These are phyloP conservation scores for Eucalyptus fibrosa DNA, from an alignment of 345 rosid genomes.

Conservation along the genomic window DNA sequence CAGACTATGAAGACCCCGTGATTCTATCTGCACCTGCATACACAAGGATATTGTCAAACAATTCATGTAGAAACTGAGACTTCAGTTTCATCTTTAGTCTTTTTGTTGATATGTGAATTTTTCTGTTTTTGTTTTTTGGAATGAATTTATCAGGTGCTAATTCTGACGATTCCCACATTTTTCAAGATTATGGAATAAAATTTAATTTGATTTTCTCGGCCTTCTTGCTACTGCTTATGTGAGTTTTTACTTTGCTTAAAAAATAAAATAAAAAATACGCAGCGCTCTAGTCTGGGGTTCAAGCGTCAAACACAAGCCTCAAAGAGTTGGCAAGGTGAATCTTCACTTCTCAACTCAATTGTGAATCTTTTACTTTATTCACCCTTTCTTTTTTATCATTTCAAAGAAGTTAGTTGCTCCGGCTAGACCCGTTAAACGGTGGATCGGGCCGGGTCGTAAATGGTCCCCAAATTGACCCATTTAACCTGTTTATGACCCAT, in stretches of 20 bases:
- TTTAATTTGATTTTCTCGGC: background rate
- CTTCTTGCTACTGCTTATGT: background rate
- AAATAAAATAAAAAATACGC: background rate
- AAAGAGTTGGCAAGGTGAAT: slow-evolving; percentile 93
- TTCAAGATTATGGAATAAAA: background rate
- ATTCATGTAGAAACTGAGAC: slow-evolving; percentile 23
- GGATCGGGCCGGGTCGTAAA: too few relatives aligned
- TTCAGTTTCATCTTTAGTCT: background rate
- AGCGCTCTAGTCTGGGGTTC: slow-evolving; percentile 98
- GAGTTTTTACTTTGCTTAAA: background rate
- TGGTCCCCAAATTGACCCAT: too few relatives aligned
- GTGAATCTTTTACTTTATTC: background rate
- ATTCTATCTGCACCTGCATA: slow-evolving; percentile 65
- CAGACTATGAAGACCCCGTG: slow-evolving; percentile 93
- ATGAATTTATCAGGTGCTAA: too few relatives aligned
- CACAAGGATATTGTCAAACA: slow-evolving; percentile 91
- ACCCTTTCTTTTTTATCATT: background rate
- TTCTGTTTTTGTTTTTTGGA: too few relatives aligned
- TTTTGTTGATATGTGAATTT: background rate
- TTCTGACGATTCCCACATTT: background rate
- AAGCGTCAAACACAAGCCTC: slow-evolving; percentile 91
- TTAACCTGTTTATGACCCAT: too few relatives aligned
- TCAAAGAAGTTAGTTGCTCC: background rate
- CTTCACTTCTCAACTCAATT: background rate
- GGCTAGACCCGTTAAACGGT: too few relatives aligned